Conservation (phyloP, 2,329 filamentous ascomycete genomes). For the Sporothrix mexicana region DNA sequence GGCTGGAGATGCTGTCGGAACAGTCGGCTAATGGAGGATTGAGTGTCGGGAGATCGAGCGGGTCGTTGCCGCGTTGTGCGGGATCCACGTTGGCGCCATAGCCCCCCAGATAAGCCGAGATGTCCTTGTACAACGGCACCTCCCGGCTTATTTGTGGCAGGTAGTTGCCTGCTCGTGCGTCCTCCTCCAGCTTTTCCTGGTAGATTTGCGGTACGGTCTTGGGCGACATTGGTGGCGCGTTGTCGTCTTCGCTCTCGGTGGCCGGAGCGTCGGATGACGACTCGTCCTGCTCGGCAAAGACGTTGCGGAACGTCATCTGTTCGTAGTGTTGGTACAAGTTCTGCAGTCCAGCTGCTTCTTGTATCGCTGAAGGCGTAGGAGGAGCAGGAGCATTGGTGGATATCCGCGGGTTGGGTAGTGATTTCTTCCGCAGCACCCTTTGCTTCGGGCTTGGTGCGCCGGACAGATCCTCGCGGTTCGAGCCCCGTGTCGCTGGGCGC, state of each 20-base stretch:
- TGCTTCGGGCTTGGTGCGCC: conserved; percentile 13
- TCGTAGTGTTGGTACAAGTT: conserved; percentile 65
- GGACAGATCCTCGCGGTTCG: conserved; percentile 37
- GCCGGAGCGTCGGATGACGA: background rate
- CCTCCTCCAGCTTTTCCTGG: conserved; percentile 12
- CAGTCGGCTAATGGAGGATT: conserved; percentile 48
- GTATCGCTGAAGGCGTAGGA: conserved; percentile 15
- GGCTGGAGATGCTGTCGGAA: conserved; percentile 60
- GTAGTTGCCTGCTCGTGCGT: background rate
- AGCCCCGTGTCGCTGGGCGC: conserved; percentile 47
- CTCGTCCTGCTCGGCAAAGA: conserved; percentile 41
- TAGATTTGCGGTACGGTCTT: background rate
- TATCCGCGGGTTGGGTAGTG: conserved; percentile 9
- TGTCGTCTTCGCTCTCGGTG: background rate
- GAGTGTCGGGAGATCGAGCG: conserved; percentile 40
- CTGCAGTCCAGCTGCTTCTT: conserved; percentile 48
- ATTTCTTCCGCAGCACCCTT: conserved; percentile 16
- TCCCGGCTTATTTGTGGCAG: background rate
- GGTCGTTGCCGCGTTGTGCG: background rate
- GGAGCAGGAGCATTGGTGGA: background rate
- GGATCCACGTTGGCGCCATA: conserved; percentile 23
- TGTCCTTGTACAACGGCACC: conserved; percentile 28
- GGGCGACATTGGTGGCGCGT: background rate
- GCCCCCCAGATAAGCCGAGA: conserved; percentile 29
- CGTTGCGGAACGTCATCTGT: conserved; percentile 58